Conservation (phyloP, 257 asterid species). For the Galeopsis tetrahit region DNA sequence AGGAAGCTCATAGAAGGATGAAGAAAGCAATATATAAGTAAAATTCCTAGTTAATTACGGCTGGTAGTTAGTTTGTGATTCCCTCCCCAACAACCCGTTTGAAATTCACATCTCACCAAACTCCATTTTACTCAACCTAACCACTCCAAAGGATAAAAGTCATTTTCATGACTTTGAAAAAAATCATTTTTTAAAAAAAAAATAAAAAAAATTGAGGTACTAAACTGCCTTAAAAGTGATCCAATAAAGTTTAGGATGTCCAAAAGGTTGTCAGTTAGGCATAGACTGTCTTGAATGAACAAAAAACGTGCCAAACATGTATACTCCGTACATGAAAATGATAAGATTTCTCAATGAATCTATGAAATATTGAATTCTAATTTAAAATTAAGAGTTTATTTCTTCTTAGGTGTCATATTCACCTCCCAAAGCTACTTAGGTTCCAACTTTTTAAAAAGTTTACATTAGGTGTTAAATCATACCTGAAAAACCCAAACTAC, state of each 20-base stretch:
- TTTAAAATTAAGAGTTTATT: too few relatives aligned
- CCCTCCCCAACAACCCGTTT: background rate
- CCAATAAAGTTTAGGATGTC: background rate
- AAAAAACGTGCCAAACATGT: background rate
- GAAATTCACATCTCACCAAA: slow-evolving; percentile 8
- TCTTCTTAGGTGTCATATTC: too few relatives aligned
- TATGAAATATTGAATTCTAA: background rate
- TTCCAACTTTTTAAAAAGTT: too few relatives aligned
- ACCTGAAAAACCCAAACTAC: too few relatives aligned
- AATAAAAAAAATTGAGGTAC: background rate
- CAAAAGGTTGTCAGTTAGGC: too few relatives aligned
- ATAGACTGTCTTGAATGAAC: background rate
- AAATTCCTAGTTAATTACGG: background rate
- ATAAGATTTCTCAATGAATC: too few relatives aligned
- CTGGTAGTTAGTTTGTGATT: slow-evolving; percentile 5
- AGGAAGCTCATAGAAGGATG: too few relatives aligned
- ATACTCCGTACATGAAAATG: background rate
- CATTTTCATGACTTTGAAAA: background rate
- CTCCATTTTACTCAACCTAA: background rate
- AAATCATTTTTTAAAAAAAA: background rate
- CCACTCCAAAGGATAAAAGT: background rate
- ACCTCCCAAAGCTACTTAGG: too few relatives aligned
- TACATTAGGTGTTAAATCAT: too few relatives aligned
- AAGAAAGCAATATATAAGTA: too few relatives aligned
- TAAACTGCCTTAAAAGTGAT: background rate